Percentiles rank a stretch among this genome's conserved stretches.
Conservation (phyloP, 1,284 basidiomycete species). For the Amylostereum areolatum region DNA sequence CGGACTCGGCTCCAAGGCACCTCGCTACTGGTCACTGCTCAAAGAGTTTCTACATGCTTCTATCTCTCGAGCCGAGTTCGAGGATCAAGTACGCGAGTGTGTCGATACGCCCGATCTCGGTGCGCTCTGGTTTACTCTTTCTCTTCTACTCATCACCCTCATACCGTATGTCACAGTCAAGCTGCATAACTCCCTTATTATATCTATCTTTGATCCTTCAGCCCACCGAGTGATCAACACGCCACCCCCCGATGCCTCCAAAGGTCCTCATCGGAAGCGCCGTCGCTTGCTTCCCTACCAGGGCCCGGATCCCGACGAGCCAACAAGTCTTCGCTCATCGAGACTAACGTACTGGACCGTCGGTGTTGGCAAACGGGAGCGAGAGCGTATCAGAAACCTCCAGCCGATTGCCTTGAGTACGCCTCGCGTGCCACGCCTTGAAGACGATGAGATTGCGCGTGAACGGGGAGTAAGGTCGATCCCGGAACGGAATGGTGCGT, state of each 20-base stretch:
- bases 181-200: slow-evolving; percentile 75
- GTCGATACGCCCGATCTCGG: slow-evolving; percentile 60
- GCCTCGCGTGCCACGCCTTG: slow-evolving; percentile 31
- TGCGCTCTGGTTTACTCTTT: slow-evolving; percentile 21
- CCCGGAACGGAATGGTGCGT: slow-evolving; percentile 56
- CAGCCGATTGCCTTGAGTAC: slow-evolving; percentile 26
- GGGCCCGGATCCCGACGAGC: slow-evolving; percentile 48
- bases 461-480: slow-evolving; percentile 63
- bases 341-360: slow-evolving; percentile 73
- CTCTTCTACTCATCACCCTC: neutral
- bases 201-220: slow-evolving; percentile 74
- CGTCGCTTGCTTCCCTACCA: slow-evolving; percentile 65
- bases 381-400: slow-evolving; percentile 59
- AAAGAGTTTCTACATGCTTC: slow-evolving; percentile 61
- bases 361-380: slow-evolving; percentile 63
- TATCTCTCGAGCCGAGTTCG: slow-evolving; percentile 70
- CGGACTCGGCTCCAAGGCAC: slow-evolving; percentile 55
- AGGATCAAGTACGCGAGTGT: slow-evolving; percentile 57
- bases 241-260: slow-evolving; percentile 52
- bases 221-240: slow-evolving; percentile 60
- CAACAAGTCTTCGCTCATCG: slow-evolving; percentile 46
- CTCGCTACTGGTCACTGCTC: slow-evolving; percentile 56
- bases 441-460: slow-evolving; percentile 61
- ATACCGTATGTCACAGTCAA: slow-evolving; percentile 43
- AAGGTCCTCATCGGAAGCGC: slow-evolving; percentile 67